Conservation (phyloP, 192 early-diverging fungal genomes). For the Anaeromyces robustus region DNA sequence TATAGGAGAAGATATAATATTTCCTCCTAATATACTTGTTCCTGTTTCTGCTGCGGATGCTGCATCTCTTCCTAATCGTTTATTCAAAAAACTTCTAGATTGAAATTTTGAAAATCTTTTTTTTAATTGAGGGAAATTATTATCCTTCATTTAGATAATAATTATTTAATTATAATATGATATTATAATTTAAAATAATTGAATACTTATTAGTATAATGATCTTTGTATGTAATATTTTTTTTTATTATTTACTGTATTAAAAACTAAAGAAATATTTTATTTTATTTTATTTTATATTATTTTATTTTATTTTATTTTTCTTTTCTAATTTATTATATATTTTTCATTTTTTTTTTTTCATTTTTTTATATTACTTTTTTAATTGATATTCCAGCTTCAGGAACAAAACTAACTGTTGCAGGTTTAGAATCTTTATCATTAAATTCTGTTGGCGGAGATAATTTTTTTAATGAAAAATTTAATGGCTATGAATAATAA, state of each 20-base stretch:
- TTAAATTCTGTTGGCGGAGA: background rate
- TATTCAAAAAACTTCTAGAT: background rate
- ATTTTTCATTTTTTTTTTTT: no score
- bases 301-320: no score
- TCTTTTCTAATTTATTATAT: no score
- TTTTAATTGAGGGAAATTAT: background rate
- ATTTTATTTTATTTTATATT: no score
- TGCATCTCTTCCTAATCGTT: background rate
- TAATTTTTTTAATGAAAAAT: background rate
- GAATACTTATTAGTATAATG: no score
- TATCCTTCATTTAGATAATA: no score
- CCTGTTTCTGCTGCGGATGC: background rate
- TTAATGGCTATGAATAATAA: background rate
- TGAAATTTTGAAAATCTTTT: background rate
- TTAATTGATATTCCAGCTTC: background rate
- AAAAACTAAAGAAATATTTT: no score
- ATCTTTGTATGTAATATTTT: no score
- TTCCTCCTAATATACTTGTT: background rate
- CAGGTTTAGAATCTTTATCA: background rate
- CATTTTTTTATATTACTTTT: no score
- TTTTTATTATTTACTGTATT: no score
- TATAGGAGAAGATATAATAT: background rate
- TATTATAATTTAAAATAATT: no score
- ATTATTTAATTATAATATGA: no score
- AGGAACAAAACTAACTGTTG: background rate